Evolutionary conservation across 2,329 filamentous ascomycete genomes (phyloP).

Genomic region (Neonectria coccinea): DNA sequence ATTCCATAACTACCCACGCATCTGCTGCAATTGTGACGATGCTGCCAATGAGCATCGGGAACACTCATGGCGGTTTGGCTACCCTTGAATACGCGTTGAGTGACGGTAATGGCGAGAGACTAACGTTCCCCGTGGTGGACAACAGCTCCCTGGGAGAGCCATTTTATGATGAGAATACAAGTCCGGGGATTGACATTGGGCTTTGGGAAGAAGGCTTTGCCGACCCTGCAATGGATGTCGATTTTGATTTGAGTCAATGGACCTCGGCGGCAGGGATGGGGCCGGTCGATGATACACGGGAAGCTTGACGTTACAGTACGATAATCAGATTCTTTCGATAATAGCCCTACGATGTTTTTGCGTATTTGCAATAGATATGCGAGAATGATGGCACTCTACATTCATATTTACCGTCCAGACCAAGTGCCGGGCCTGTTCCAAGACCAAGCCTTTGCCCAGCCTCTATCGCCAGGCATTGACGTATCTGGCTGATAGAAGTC

Average conservation of each 20-base stretch:
- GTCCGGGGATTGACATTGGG: conserved; percentile 48
- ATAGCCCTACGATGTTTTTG: too few species aligned
- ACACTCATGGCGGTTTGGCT: neutral
- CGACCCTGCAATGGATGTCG: conserved; percentile 50
- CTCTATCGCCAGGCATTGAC: neutral
- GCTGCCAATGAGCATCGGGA: neutral
- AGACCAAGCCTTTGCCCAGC: too few species aligned
- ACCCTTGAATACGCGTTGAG: neutral
- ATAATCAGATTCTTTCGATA: too few species aligned
- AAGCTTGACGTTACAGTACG: neutral
- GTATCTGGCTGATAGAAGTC: neutral
- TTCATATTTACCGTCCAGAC: too few species aligned
- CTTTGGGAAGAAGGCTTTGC: conserved; percentile 55
- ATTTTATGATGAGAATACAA: conserved; percentile 45
- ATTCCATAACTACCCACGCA: neutral
- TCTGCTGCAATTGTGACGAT: neutral
- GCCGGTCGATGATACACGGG: conserved; percentile 10
- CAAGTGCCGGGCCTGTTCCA: neutral
- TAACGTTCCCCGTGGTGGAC: conserved; percentile 46
- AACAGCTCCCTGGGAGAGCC: conserved; percentile 46
- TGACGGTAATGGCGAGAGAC: conserved; percentile 11
- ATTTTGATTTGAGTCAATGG: conserved; percentile 49
- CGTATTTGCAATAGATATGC: too few species aligned
- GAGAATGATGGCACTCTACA: too few species aligned
- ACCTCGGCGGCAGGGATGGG: conserved; percentile 4